Percentiles rank a stretch among this genome's conserved stretches.
phyloP scores from a whole-genome alignment of 2,329 filamentous ascomycete genomes.

The Ophiostoma australiae region DNA sequence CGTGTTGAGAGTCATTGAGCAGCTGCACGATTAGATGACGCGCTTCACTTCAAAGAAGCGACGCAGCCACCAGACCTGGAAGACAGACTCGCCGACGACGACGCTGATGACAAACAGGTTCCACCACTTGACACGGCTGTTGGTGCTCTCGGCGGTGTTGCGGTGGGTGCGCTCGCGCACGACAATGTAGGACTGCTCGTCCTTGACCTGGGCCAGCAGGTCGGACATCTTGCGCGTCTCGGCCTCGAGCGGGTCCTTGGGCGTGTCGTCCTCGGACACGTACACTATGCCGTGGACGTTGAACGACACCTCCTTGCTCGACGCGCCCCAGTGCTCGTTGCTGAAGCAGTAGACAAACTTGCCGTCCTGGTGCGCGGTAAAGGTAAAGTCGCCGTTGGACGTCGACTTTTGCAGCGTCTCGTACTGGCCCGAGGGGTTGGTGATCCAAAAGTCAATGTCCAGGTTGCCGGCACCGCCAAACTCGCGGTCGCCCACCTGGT shows the following conservation, averaged over 20 bases:
- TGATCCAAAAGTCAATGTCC: conserved; percentile 95
- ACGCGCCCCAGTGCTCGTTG: conserved; percentile 95
- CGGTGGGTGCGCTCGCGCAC: conserved; percentile 91
- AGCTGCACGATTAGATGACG: conserved; percentile 47
- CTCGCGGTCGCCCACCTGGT: conserved; percentile 94
- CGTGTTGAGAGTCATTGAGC: not conserved
- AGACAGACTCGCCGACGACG: conserved; percentile 84
- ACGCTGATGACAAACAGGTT: conserved; percentile 92
- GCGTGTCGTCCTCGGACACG: conserved; percentile 79
- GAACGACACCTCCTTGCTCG: conserved; percentile 97
- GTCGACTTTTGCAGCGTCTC: conserved; percentile 75
- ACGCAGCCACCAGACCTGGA: conserved; percentile 99
- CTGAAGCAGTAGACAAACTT: conserved; percentile 97
- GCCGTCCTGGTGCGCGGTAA: conserved; percentile 78
- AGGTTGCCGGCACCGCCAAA: conserved; percentile 92
- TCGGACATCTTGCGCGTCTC: conserved; percentile 86
- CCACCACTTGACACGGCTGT: conserved; percentile 98
- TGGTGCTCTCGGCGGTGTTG: conserved; percentile 98
- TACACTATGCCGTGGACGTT: conserved; percentile 99
- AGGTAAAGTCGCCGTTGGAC: conserved; percentile 89
- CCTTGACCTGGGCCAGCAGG: conserved; percentile 85
- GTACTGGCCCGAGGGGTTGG: conserved; percentile 69
- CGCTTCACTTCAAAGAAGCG: conserved; percentile 90
- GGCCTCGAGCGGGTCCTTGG: conserved; percentile 80
- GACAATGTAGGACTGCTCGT: conserved; percentile 96